Percentiles rank a stretch among this genome's conserved stretches.
These are phyloP conservation scores for Termitomyces sp. DNA, from an alignment of 768 basidiomycete genomes.

Conservation along the genomic window DNA sequence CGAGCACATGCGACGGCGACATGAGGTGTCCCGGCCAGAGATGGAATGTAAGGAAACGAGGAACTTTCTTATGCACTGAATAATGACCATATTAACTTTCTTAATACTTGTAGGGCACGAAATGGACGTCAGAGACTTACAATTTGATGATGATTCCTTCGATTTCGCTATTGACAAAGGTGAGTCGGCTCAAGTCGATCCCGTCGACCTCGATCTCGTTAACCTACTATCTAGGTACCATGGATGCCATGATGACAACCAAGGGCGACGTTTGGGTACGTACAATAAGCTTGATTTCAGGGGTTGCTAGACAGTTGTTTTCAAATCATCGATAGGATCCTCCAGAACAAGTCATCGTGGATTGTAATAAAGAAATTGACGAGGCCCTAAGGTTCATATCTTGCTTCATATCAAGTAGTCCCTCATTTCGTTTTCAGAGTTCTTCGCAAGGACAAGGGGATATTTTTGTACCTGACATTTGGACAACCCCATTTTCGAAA, in stretches of 20 bases:
- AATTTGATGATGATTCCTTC: conserved; percentile 55
- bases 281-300: background rate
- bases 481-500: conserved; percentile 87
- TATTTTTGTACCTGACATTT: conserved; percentile 79
- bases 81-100: background rate
- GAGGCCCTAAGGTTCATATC: conserved; percentile 60
- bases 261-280: conserved; percentile 81
- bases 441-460: conserved; percentile 49
- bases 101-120: conserved; percentile 54
- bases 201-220: background rate
- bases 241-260: conserved; percentile 87
- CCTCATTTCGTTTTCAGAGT: conserved; percentile 36
- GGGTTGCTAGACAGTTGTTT: background rate
- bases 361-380: conserved; percentile 72
- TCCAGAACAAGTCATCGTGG: conserved; percentile 58
- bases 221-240: conserved; percentile 42
- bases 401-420: background rate
- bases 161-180: conserved; percentile 86
- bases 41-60: conserved; percentile 57
- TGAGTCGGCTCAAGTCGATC: background rate
- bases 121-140: conserved; percentile 74
- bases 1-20: conserved; percentile 61
- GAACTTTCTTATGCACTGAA: background rate
- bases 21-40: conserved; percentile 44
- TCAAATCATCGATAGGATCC: conserved; percentile 52